phyloP scores from a whole-genome alignment of 176 grass and related monocot species.

The Melocanna baccifera region DNA sequence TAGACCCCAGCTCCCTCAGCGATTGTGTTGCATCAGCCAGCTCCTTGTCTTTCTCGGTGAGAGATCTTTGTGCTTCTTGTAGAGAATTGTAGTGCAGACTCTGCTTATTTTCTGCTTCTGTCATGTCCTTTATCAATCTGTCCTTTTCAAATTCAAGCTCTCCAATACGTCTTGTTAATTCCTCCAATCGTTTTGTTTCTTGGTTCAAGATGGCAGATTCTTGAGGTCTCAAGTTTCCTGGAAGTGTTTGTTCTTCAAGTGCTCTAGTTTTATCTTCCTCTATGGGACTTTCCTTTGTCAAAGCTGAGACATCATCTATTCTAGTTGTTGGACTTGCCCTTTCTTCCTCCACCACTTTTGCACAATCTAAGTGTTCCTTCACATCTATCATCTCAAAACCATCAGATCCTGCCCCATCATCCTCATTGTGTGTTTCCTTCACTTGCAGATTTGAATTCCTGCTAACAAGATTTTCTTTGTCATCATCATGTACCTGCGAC shows the following conservation, averaged over 20 bases:
- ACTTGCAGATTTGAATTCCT: constrained; percentile 35
- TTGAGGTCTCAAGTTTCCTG: constrained; percentile 22
- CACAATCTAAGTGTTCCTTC: constrained; percentile 36
- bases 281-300: constrained; percentile 13
- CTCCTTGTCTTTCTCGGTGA: constrained; percentile 58
- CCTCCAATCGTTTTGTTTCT: constrained; percentile 46
- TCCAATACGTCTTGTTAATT: constrained; percentile 53
- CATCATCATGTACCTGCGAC: constrained; percentile 42
- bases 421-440: constrained; percentile 55
- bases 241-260: constrained; percentile 35
- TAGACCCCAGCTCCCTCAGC: constrained; percentile 40
- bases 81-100: constrained; percentile 53
- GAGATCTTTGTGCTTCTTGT: constrained; percentile 61
- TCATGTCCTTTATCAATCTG: constrained; percentile 48
- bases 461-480: constrained; percentile 40
- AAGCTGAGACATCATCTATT: background rate
- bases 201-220: constrained; percentile 45
- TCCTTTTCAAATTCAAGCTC: constrained; percentile 76
- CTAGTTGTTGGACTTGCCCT: background rate
- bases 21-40: constrained; percentile 53
- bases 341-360: constrained; percentile 38
- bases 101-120: constrained; percentile 73
- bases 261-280: constrained; percentile 35
- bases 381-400: constrained; percentile 66
- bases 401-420: constrained; percentile 72